phyloP scores from a whole-genome alignment of 2,329 filamentous ascomycete genomes.

The Calonectria hongkongensis region DNA sequence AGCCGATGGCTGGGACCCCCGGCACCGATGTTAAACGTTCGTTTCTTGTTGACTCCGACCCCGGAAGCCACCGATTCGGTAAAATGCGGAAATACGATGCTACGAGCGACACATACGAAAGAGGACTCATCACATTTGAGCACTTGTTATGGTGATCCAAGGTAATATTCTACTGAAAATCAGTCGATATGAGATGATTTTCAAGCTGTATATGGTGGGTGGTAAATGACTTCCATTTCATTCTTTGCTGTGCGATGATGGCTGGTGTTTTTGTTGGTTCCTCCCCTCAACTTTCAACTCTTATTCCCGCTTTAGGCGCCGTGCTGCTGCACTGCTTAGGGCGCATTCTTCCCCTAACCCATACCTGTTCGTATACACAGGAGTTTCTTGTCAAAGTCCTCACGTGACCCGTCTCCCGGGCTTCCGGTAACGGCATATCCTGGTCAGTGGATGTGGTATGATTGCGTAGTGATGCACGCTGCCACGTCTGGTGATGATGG shows the following conservation, averaged over 20 bases:
- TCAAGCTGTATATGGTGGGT: not conserved
- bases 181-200: no score
- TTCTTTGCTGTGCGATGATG: no score
- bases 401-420: slow-evolving; percentile 2
- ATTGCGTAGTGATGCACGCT: slow-evolving; percentile 3
- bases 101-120: slow-evolving; percentile 12
- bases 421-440: slow-evolving; percentile 23
- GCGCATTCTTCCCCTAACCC: not conserved
- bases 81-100: slow-evolving; percentile 10
- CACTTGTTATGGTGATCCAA: not conserved
- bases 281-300: not conserved
- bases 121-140: not conserved
- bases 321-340: not conserved
- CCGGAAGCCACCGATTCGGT: slow-evolving; percentile 17
- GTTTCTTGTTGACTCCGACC: slow-evolving; percentile 5
- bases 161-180: not conserved
- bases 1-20: slow-evolving; percentile 3
- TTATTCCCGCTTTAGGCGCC: not conserved
- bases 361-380: not conserved
- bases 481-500: slow-evolving; percentile 1
- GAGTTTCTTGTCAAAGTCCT: not conserved
- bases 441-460: slow-evolving; percentile 9
- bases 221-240: no score
- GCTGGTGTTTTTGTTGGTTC: not conserved
- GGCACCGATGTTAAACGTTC: slow-evolving; percentile 14